These are phyloP conservation scores for Starmerella asiatica DNA, from an alignment of 805 yeast genomes.

Conservation along the genomic window DNA sequence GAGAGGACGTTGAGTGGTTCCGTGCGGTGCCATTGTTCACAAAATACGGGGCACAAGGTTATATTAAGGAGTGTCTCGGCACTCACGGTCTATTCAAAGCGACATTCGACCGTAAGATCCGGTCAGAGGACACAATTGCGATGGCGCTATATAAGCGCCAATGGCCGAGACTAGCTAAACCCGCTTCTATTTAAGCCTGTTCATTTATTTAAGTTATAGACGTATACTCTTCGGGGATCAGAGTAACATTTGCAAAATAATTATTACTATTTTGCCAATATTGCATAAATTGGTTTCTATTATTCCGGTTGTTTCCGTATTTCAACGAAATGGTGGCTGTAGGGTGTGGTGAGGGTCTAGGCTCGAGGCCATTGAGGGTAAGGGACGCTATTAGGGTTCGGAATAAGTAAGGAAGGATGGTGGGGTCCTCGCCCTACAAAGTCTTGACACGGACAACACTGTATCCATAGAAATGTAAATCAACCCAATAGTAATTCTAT, in stretches of 20 bases:
- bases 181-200: conserved; percentile 3
- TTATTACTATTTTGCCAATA: background rate
- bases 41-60: conserved; percentile 83
- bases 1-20: conserved; percentile 79
- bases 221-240: background rate
- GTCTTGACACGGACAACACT: too few relatives aligned
- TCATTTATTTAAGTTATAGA: background rate
- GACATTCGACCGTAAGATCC: conserved; percentile 76
- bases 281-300: too few relatives aligned
- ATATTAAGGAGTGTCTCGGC: conserved; percentile 89
- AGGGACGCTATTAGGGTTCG: too few relatives aligned
- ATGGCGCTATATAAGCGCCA: conserved; percentile 88
- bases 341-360: too few relatives aligned
- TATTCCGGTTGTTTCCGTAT: too few relatives aligned
- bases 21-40: conserved; percentile 87
- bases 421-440: too few relatives aligned
- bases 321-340: too few relatives aligned
- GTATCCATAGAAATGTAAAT: too few relatives aligned
- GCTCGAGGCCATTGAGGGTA: too few relatives aligned
- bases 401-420: too few relatives aligned
- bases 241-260: background rate
- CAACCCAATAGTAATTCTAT: too few relatives aligned
- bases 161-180: conserved; percentile 48
- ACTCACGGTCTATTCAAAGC: conserved; percentile 98
- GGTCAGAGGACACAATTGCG: conserved; percentile 84